Evolutionary conservation across 1,284 basidiomycete genomes (phyloP), one percentile per base, ranked within the genome.

Genomic region (Irpex sp.): DNA sequence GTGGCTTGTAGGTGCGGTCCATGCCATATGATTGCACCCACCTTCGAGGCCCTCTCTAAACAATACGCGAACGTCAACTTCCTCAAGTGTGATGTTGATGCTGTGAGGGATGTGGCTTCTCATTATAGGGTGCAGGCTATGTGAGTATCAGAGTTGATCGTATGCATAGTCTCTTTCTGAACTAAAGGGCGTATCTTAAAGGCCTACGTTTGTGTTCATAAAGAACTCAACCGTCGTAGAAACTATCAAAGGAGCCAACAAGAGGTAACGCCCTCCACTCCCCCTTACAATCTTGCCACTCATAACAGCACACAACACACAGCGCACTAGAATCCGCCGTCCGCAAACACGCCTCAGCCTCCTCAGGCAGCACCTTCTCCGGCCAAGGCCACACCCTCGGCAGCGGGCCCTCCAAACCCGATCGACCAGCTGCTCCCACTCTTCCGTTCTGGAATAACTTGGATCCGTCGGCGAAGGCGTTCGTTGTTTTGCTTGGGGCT

Each of bases 201-300:
- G 91, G 90, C 90, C 91, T 3, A 92, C 91, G 0, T 93, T 93
- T 67, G 72, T 92, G 37, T 92, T 93, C 71, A 70, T 93, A 65
- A 87, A 84, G 68, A 88, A 89, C n/a, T 77, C 75, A 43, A 79
- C 76, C 3, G 85, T 91, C 70, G 81, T 92, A 15, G 87, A 90
- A 67, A 80, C 81, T 74, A 83, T 93, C 35, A 81, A 80, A 61
- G 90, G 90, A 11, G 90, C 90, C 6, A 78, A 92, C 71, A 82
- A 74, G 71, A 72, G 71, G 89, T 92, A 26, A 26, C 26, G 26
- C 70, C 63, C 85, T 75, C 26, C 26, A 26, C 26, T 37, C 8
- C 21, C 7, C 17, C 39, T 15, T 9, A 15, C 39, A 43, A 8
- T 43, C 39, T 43, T 43, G 39, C 39, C 15, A 1, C 8, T 43